Base-by-base conservation (phyloP, 2,329 filamentous ascomycete genomes). In the Colletotrichum sp. region DNA sequence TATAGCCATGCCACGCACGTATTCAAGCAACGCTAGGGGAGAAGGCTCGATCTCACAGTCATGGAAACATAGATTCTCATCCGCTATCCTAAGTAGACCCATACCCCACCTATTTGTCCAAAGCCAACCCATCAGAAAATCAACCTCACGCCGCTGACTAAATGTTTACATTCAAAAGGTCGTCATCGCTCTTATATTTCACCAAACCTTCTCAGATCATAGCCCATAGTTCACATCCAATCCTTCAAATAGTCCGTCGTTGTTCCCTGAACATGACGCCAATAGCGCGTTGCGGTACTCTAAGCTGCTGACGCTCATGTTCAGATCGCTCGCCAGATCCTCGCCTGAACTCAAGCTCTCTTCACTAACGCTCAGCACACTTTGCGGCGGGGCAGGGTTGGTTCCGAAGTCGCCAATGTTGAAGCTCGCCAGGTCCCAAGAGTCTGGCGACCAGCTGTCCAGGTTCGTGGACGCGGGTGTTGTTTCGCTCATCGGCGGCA, bases 331-430 rank as follows among this genome's bases (percentile, higher is more conserved):
- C 4, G 68, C 83, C 34, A 86, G 80, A 64, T 92, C 90, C 63
- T 92, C 90, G 3, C 85, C 87, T 0, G 89, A 90, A 82, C 89
- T 90, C 59, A 92, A 82, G 79, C 90, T 91, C 78, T 92, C 90
- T 69, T 92, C 90, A 77, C 90, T 91, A 63, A 91, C 82, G 79
- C 89, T 91, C 21, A 90, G 83, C 43, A 90, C 89, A 75, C 89
- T 91, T 78, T 90, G 89, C 12, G 89, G 85, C 30, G 87, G 84
- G 2, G 83, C 84, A 0, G 85, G 83, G 68, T 84, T 85, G 26
- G 83, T 82, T 7, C 81, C 84, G 72, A 89, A 85, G n/a, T 91
- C 89, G 5, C 84, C 86, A 13, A 91, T 84, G 77, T 86, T 89
- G 79, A 91, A 90, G 14, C 85, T 84, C 21, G 86, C 84, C 55